Conservation (phyloP, 2,329 filamentous ascomycete genomes). For the Epichloe typhina region DNA sequence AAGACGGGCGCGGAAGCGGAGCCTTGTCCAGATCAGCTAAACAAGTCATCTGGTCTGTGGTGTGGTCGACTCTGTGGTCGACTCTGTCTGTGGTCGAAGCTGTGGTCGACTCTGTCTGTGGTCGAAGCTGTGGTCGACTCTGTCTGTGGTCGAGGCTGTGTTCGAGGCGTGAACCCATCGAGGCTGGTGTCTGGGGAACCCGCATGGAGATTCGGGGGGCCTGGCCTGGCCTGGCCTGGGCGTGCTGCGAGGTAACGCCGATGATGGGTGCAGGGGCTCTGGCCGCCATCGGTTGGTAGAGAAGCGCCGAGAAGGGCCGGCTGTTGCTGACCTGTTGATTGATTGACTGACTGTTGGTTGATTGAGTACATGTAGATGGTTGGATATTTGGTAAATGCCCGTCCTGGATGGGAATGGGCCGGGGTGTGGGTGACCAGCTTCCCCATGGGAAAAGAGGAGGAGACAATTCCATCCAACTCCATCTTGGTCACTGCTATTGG, state of each 20-base stretch:
- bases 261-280: slow-evolving; percentile 6
- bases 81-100: neutral
- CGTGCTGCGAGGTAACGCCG: slow-evolving; percentile 23
- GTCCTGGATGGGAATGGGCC: too few relatives aligned
- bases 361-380: neutral
- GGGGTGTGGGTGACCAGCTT: too few relatives aligned
- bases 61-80: neutral
- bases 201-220: slow-evolving; percentile 8
- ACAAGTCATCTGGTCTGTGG: neutral
- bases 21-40: neutral
- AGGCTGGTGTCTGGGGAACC: slow-evolving; percentile 18
- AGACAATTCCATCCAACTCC: neutral
- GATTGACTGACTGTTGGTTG: neutral
- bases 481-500: too few relatives aligned
- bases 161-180: slow-evolving; percentile 1
- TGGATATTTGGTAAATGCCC: too few relatives aligned
- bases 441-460: neutral
- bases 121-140: neutral
- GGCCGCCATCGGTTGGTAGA: slow-evolving; percentile 10
- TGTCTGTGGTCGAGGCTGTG: neutral
- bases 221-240: slow-evolving; percentile 11
- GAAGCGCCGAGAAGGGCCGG: slow-evolving; percentile 26
- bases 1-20: neutral
- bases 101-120: too few relatives aligned
- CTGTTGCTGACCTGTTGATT: neutral